phyloP scores from a whole-genome alignment of 129 eudicot species.

The Ambrosia trifida region DNA sequence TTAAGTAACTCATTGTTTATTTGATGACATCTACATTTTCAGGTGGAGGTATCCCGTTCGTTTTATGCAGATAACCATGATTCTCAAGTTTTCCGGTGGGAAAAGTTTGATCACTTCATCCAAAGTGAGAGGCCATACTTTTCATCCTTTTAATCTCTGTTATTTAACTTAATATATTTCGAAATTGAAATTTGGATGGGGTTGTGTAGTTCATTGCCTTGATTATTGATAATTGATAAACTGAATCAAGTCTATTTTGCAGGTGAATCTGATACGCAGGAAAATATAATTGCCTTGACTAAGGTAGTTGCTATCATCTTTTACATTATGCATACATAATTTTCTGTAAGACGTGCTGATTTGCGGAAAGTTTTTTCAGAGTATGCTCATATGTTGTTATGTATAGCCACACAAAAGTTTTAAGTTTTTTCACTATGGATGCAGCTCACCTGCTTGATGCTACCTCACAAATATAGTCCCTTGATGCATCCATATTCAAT shows the following conservation, averaged over 20 bases:
- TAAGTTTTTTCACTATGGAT: constrained; percentile 30
- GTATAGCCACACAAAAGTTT: not conserved
- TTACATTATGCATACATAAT: constrained; percentile 2
- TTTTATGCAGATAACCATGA: constrained; percentile 51
- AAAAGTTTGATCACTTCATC: constrained; percentile 68
- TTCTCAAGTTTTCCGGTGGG: constrained; percentile 60
- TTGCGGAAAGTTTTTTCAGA: constrained; percentile 4
- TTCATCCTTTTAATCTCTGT: not conserved
- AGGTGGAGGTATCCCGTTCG: constrained; percentile 74
- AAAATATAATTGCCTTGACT: constrained; percentile 71
- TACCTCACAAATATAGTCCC: constrained; percentile 58
- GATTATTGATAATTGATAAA: constrained; percentile 12
- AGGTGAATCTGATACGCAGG: constrained; percentile 63
- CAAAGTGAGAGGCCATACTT: constrained; percentile 51
- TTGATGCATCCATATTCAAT: constrained; percentile 69
- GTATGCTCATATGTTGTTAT: not conserved
- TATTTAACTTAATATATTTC: not conserved
- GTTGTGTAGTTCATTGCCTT: constrained; percentile 6
- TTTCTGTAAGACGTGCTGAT: constrained; percentile 12
- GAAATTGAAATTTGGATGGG: not conserved
- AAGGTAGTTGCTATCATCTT: constrained; percentile 47
- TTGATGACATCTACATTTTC: constrained; percentile 5
- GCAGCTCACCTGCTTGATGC: constrained; percentile 84
- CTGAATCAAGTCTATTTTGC: constrained; percentile 35
- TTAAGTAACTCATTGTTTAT: not conserved